Base-by-base conservation (phyloP, 176 grass and related monocot genomes). In the Sorghum bicolor region DNA sequence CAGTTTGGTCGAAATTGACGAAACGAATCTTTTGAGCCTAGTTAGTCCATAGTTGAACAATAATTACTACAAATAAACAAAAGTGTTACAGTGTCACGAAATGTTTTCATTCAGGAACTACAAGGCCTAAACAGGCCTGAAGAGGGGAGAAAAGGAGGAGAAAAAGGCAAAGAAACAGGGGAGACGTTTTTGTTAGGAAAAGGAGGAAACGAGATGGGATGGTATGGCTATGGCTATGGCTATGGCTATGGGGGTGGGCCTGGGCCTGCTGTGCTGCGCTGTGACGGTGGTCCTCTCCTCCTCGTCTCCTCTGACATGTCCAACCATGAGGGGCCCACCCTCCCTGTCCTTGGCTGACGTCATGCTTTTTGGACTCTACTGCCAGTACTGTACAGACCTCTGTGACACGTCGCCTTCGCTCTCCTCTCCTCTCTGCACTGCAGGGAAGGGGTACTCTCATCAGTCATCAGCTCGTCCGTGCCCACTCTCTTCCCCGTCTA, bases 311-410 rank as follows among this genome's bases (percentile, higher is more conserved):
- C 25, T 29, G 10, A 55, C 84, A 80, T 52, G 84, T 86, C 76
- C 84, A 80, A 64, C 67, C 17, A 22, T 10, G 69, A n/a, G 16
- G 83, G 69, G 16, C 40, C 84, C 77, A 31, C 19, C 0, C 2
- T 58, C 1, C n/a, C 69, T 25, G 84, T 86, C 85, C 85, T 86
- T 57, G 8, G 17, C 10, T 75, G 77, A 87, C 85, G 78, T 87
- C 78, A 81, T 26, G 0, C 77, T 67, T 74, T 33, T 67, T 78
- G 74, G 64, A 78, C 19, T 80, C n/a, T 29, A 32, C 50, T 72
- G 66, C 25, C 24, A 48, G 25, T 1, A 30, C 44, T 28, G 71
- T 74, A 33, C 45, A 22, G 6, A 9, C 41, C 38, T 22, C 31
- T 69, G 37, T 64, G 50, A 57, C 31, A 81, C 65, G 45, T 44